phyloP scores from a whole-genome alignment of 495 filamentous ascomycete genomes.

The Penicillium mononematosum region DNA sequence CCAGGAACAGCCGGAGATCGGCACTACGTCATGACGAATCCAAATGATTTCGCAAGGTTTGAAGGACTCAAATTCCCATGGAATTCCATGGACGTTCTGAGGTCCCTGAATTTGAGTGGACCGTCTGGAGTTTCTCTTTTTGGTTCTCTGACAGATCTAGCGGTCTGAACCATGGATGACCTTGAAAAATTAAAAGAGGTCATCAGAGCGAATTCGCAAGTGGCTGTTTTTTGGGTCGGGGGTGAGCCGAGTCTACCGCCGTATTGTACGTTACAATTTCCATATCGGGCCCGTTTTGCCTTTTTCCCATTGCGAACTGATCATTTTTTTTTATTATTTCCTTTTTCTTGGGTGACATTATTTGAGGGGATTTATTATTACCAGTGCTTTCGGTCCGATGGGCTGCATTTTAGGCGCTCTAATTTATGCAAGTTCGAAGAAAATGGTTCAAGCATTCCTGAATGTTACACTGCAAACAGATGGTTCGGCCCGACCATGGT shows the following conservation, averaged over 20 bases:
- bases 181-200: neutral
- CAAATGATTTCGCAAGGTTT: neutral
- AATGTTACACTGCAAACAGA: conserved; percentile 1
- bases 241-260: conserved; percentile 7
- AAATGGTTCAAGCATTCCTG: neutral
- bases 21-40: conserved; percentile 5
- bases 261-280: conserved; percentile 2
- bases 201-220: neutral
- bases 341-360: neutral
- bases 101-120: conserved; percentile 5
- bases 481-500: conserved; percentile 4
- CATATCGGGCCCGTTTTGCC: conserved; percentile 2
- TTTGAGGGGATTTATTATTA: neutral
- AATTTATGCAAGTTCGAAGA: neutral
- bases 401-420: neutral
- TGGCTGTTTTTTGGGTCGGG: conserved; percentile 11
- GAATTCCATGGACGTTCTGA: neutral
- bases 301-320: neutral
- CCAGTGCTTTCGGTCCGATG: neutral
- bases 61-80: neutral
- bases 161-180: conserved; percentile 6
- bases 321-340: neutral
- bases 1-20: conserved; percentile 11
- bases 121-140: neutral
- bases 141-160: neutral